Evolutionary conservation across 345 rosid species (phyloP).

Genomic region (Microthlaspi erraticum): DNA sequence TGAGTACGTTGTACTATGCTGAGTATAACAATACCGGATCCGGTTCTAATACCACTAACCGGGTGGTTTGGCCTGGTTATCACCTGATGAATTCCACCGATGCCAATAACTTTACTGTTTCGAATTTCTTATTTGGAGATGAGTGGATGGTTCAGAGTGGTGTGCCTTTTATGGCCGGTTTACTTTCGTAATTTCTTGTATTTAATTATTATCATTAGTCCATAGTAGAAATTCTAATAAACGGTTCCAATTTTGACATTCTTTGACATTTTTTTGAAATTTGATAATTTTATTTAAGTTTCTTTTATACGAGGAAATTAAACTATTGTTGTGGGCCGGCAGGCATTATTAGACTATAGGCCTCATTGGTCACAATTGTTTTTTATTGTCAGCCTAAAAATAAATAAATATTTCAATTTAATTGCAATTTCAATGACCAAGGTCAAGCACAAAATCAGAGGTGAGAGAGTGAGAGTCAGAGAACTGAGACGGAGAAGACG

Average conservation of each 20-base stretch:
- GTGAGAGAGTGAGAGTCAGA: constrained; percentile 6
- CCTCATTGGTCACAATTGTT: constrained; percentile 14
- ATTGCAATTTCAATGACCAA: neutral
- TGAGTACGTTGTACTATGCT: constrained; percentile 73
- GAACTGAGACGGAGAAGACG: neutral
- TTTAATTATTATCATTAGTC: neutral
- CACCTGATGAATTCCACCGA: constrained; percentile 61
- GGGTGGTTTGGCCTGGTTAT: constrained; percentile 80
- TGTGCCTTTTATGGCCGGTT: constrained; percentile 51
- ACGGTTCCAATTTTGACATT: constrained; percentile 14
- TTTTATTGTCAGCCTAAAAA: neutral
- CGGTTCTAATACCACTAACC: constrained; percentile 58
- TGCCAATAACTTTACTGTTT: constrained; percentile 72
- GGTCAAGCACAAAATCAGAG: too few relatives aligned
- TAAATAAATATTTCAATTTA: constrained; percentile 1
- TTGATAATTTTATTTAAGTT: neutral
- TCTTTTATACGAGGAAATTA: neutral
- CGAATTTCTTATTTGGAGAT: constrained; percentile 66
- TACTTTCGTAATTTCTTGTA: constrained; percentile 30
- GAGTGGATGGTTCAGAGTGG: constrained; percentile 70
- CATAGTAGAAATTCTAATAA: constrained; percentile 5
- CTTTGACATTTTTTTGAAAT: neutral
- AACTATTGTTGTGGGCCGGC: neutral
- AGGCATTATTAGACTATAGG: neutral
- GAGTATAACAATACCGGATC: constrained; percentile 72